Base-by-base conservation (phyloP, 192 early-diverging fungal genomes). In the Geranomyces variabilis region DNA sequence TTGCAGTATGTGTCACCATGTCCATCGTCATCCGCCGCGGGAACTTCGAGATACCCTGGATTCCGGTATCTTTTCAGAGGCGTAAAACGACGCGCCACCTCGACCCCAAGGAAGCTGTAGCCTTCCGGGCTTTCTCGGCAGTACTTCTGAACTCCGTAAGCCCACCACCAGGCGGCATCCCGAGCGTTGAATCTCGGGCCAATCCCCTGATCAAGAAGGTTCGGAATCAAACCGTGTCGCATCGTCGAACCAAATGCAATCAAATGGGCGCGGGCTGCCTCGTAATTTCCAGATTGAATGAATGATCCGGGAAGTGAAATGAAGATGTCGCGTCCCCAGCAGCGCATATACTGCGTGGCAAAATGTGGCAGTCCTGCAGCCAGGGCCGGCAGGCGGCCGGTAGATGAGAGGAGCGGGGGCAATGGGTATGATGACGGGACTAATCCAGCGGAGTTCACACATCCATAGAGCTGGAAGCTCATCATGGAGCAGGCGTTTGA, bases 281-380 rank as follows among this genome's bases (percentile, higher is more conserved):
- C 82, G 71, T 79, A 93, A 62, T 94, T 86, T 9, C 95, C 95
- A 14, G 94, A 92, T 6, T 88, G 79, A 57, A 99, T 66, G 30
- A 96, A 81, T 34, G 94, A 76, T 5, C 97, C 97, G 4, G 89
- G 84, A 3, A 99, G 77, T 8, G 93, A 83, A 66, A 99, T 95
- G 75, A 97, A 96, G 34, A 97, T 91, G 83, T 99, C 97, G 51
- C 97, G 89, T n/a, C 97, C 97, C 97, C 97, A 99, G 71, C 90
- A 91, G 49, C 97, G 88, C 93, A 96, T 96, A 66, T 96, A 91
- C 48, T 88, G 83, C 10, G 89, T 89, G 5, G 96, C 88, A 67
- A 99, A 99, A 68, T 98, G 96, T 24, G 96, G 91, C 51, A 99
- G 81, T 6, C 97, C 97, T 6, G 97, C 97, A 47, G 96, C 96